A percentile compares a stretch with the other conserved stretches of the same genome.
Evolutionary conservation across 495 filamentous ascomycete genomes (phyloP).

Genomic region (Delitschia confertaspora): DNA sequence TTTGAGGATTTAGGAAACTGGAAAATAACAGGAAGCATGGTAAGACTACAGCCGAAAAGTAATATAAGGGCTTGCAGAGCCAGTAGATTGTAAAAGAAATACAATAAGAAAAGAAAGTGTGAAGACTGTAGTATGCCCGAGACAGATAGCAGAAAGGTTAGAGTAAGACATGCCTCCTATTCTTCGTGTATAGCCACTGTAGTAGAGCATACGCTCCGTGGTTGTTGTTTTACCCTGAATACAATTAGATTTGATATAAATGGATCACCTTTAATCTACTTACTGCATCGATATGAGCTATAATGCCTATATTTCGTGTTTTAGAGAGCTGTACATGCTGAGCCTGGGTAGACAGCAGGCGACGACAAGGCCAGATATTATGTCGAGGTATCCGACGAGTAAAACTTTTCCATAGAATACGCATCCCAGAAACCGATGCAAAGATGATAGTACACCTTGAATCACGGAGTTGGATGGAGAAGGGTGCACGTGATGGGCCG

Average conservation of each 20-base stretch:
- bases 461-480: no score
- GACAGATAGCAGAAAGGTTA: slow-evolving; percentile 1
- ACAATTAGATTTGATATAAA: slow-evolving; percentile 1
- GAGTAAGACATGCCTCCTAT: slow-evolving; percentile 61
- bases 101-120: slow-evolving; percentile 1
- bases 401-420: slow-evolving; percentile 16
- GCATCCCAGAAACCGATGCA: slow-evolving; percentile 15
- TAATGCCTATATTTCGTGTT: slow-evolving; percentile 95
- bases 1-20: not conserved
- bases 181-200: slow-evolving; percentile 78
- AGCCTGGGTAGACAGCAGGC: slow-evolving; percentile 18
- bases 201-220: slow-evolving; percentile 98
- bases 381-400: slow-evolving; percentile 11
- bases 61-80: not conserved
- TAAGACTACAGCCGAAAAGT: not conserved
- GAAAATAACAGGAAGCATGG: not conserved
- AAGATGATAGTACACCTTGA: not conserved
- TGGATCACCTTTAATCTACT: slow-evolving; percentile 23
- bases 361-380: slow-evolving; percentile 11
- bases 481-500: no score
- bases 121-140: not conserved
- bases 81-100: slow-evolving; percentile 4
- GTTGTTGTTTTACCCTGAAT: slow-evolving; percentile 92
- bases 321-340: slow-evolving; percentile 35
- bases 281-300: slow-evolving; percentile 96